phyloP scores from a whole-genome alignment of 2,329 filamentous ascomycete species.

The Claviceps spartinae region DNA sequence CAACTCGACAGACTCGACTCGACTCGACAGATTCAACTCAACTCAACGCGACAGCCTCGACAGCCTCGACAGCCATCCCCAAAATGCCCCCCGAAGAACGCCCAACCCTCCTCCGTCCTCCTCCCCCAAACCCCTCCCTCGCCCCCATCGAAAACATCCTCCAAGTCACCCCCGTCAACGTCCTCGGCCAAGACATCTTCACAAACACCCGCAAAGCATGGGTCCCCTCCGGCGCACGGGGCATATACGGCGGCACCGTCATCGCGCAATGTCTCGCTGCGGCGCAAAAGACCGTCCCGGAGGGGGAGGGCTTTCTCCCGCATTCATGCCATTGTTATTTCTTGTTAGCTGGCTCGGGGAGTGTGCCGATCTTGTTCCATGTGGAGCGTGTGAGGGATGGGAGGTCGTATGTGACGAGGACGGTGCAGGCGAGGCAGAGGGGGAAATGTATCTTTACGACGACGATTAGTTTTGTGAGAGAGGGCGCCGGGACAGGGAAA shows the following conservation, averaged over 20 bases:
- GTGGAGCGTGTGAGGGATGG: slow-evolving; percentile 90
- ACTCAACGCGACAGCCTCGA: neutral
- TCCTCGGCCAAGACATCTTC: slow-evolving; percentile 80
- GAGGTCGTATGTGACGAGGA: slow-evolving; percentile 77
- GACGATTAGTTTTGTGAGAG: slow-evolving; percentile 72
- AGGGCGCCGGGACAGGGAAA: slow-evolving; percentile 18
- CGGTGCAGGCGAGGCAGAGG: slow-evolving; percentile 85
- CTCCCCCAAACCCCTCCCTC: slow-evolving; percentile 56
- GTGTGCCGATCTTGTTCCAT: slow-evolving; percentile 83
- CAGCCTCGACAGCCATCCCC: too few species aligned
- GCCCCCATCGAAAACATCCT: slow-evolving; percentile 80
- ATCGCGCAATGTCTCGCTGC: slow-evolving; percentile 86
- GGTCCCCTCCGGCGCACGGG: slow-evolving; percentile 83
- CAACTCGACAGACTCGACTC: too few species aligned
- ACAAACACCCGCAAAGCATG: slow-evolving; percentile 86
- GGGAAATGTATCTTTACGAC: slow-evolving; percentile 90
- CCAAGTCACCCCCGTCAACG: slow-evolving; percentile 66
- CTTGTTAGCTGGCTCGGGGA: slow-evolving; percentile 73
- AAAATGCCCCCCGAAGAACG: slow-evolving; percentile 14
- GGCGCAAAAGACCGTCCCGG: slow-evolving; percentile 73
- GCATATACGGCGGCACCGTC: slow-evolving; percentile 84
- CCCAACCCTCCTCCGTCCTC: slow-evolving; percentile 48
- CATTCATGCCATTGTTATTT: slow-evolving; percentile 99
- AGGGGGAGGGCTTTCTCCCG: slow-evolving; percentile 59
- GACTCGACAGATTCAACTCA: too few species aligned